Evolutionary conservation across 345 rosid species (phyloP), one percentile per base, ranked within the genome.

Genomic region (Ricinus communis): DNA sequence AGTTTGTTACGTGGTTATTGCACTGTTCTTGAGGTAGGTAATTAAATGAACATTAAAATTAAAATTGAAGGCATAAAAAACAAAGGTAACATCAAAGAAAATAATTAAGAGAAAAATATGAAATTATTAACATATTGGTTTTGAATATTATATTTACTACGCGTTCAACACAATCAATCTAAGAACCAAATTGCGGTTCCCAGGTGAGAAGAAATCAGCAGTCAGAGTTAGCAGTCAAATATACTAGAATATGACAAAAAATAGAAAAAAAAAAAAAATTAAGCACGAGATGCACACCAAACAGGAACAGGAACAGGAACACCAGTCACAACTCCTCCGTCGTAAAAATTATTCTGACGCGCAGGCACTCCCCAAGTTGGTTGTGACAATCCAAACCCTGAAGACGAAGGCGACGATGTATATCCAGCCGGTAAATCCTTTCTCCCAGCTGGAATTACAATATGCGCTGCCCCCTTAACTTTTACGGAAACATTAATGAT

Each of bases 401-500:
- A 69, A 16, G 40, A 58, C 0, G 8, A 56, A 0, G 49, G 22
- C 19, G 50, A 16, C 16, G 58, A 24, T 1, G 52, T 25, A 73
- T 14, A 28, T 14, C 27, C 38, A 33, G 3, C 25, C 30, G 22
- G 11, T 10, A 21, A 15, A 1, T 55, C 64, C 56, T 54, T 65
- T 31, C 13, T 54, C 21, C 4, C 18, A 14, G 46, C 15, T 22
- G 57, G 52, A 3, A 21, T 1, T 10, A 6, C 18, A 19, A 14
- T 52, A 14, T 14, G 52, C 2, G 30, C 36, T 12, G 22, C 14
- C n/a, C 3, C 40, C 22, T 60, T 50, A 8, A 87, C 85, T 70
- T 82, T 82, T 1, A 87, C 87, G 0, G 96, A 93, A 0, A 93
- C 72, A 65, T 93, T 88, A 0, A 93, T 55, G 36, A 93, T 83